phyloP scores from a whole-genome alignment of 345 rosid species.

The Odontarrhena argentea region DNA sequence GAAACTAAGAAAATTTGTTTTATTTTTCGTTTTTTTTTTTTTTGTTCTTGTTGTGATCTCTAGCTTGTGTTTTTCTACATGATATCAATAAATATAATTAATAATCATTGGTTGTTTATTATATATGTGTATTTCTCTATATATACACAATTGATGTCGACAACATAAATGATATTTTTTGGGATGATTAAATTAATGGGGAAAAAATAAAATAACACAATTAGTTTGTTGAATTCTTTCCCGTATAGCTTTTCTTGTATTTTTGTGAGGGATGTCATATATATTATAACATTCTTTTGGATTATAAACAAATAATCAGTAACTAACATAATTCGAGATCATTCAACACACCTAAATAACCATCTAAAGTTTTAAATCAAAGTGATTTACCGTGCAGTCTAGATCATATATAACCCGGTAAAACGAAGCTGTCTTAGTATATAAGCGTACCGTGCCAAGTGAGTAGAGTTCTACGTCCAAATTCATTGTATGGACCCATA shows the following conservation, averaged over 20 bases:
- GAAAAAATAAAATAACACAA: neutral
- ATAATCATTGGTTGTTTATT: slow-evolving; percentile 1
- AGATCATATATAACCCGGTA: too few relatives aligned
- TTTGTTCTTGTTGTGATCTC: neutral
- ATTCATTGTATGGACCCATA: too few relatives aligned
- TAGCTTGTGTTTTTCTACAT: slow-evolving; percentile 22
- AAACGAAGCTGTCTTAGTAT: too few relatives aligned
- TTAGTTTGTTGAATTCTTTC: neutral
- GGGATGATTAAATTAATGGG: neutral
- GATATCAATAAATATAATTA: slow-evolving; percentile 27
- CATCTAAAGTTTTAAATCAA: too few relatives aligned
- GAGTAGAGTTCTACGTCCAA: neutral
- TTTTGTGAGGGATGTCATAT: too few relatives aligned
- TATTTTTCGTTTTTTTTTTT: slow-evolving; percentile 8
- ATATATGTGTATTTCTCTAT: neutral
- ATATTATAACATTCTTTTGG: too few relatives aligned
- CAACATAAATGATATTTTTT: neutral
- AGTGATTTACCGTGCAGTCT: too few relatives aligned
- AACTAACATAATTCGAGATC: too few relatives aligned
- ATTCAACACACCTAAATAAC: too few relatives aligned
- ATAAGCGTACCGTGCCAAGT: neutral
- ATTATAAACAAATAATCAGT: too few relatives aligned
- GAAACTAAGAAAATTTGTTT: slow-evolving; percentile 7
- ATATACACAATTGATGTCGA: neutral
- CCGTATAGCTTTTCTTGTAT: too few relatives aligned